Percentiles rank a stretch among this genome's conserved stretches.
Conservation (phyloP, 768 basidiomycete genomes). For the Hortiboletus campestris region DNA sequence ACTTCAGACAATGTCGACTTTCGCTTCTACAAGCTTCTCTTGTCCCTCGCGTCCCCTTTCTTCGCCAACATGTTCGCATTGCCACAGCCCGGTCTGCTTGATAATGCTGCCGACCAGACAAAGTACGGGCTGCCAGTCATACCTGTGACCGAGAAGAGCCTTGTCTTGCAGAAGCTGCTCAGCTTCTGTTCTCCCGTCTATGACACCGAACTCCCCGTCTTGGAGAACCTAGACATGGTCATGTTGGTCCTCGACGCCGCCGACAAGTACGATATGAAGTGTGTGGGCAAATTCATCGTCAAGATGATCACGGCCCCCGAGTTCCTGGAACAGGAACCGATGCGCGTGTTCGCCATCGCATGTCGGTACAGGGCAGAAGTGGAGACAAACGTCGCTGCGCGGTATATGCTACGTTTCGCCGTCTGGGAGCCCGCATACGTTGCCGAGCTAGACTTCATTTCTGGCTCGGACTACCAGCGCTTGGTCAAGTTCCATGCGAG, state of each 20-base stretch:
- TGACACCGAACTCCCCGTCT: slow-evolving; percentile 29
- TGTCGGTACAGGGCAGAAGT: slow-evolving; percentile 35
- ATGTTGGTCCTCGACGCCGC: slow-evolving; percentile 45
- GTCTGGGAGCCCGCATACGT: slow-evolving; percentile 33
- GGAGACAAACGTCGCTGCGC: slow-evolving; percentile 38
- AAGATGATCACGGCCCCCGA: slow-evolving; percentile 31
- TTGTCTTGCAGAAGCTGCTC: slow-evolving; percentile 42
- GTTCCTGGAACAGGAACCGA: slow-evolving; percentile 34
- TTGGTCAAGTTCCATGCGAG: slow-evolving; percentile 36
- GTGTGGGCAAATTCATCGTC: slow-evolving; percentile 36
- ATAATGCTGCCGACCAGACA: slow-evolving; percentile 28
- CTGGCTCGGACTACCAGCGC: slow-evolving; percentile 36
- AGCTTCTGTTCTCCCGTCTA: slow-evolving; percentile 50
- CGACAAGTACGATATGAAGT: slow-evolving; percentile 51
- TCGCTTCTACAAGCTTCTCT: slow-evolving; percentile 51
- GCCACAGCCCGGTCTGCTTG: slow-evolving; percentile 39
- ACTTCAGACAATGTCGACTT: slow-evolving; percentile 53
- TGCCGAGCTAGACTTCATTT: slow-evolving; percentile 37
- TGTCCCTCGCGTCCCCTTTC: slow-evolving; percentile 56
- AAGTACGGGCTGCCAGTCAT: slow-evolving; percentile 42
- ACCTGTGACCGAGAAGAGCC: slow-evolving; percentile 46
- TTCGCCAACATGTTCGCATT: slow-evolving; percentile 56
- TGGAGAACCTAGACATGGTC: slow-evolving; percentile 41
- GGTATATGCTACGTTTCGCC: slow-evolving; percentile 36
- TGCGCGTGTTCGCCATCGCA: slow-evolving; percentile 38